phyloP scores from a whole-genome alignment of 2,329 filamentous ascomycete genomes.

The Arthrocladium fulminans region DNA sequence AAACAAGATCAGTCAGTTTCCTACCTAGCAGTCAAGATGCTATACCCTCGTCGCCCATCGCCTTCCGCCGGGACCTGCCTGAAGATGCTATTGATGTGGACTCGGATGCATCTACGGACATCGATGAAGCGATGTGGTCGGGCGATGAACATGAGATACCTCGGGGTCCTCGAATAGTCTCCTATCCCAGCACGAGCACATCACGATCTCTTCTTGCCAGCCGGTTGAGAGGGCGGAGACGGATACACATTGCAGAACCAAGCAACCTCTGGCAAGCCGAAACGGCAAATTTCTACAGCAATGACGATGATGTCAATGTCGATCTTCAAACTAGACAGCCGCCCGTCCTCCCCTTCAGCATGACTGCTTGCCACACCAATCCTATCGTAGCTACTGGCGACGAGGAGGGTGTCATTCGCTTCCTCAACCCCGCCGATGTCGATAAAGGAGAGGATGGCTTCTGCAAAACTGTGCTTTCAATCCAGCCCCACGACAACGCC shows the following conservation, averaged over 20 bases:
- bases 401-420: constrained; percentile 56
- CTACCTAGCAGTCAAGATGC: constrained; percentile 16
- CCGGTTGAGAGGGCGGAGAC: constrained; percentile 13
- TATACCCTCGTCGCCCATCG: background rate
- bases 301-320: constrained; percentile 47
- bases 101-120: constrained; percentile 5
- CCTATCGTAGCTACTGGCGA: constrained; percentile 61
- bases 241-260: constrained; percentile 11
- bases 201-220: constrained; percentile 14
- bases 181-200: constrained; percentile 14
- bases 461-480: constrained; percentile 48
- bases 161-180: constrained; percentile 11
- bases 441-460: constrained; percentile 40
- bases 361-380: constrained; percentile 58
- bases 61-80: background rate
- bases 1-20: constrained; percentile 12
- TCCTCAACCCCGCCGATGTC: constrained; percentile 52
- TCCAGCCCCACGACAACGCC: constrained; percentile 59
- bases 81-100: constrained; percentile 5
- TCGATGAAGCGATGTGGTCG: constrained; percentile 13
- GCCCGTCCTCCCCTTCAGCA: constrained; percentile 55
- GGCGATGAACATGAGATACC: constrained; percentile 9
- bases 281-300: constrained; percentile 52
- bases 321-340: constrained; percentile 38
- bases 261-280: constrained; percentile 45